Evolutionary conservation across 2,329 filamentous ascomycete species (phyloP), one percentile per base, ranked within the genome.

Genomic region (Aspergillus calidoustus): DNA sequence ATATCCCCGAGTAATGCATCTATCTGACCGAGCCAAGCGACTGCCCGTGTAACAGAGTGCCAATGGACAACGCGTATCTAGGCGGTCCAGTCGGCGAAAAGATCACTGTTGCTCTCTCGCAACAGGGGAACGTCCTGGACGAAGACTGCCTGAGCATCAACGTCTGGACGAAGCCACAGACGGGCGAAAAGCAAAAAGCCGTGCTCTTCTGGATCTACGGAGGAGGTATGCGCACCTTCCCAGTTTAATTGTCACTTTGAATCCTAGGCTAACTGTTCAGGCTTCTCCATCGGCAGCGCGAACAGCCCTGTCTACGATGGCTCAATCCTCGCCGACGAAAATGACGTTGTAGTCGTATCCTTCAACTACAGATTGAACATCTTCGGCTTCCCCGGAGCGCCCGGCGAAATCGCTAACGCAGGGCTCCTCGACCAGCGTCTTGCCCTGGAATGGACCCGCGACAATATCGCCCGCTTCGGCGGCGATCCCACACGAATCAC

Each of bases 361-460:
- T 57, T 57, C 57, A 64, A 64, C 47, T 60, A 62, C n/a, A 53
- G 60, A 25, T 34, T 59, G 7, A 60, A 59, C 43, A 57, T 52
- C 23, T 62, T 64, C 13, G 54, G 63, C 7, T 62, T 62, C 50
- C 60, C 57, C 15, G 58, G 54, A 7, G 61, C 61, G 25, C 57
- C 60, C 23, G 63, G 63, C 13, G 23, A 53, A 28, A 30, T 57
- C 1, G 44, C 46, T 41, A 64, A 64, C 19, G 38, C 55, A 11
- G 60, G 63, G n/a, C 47, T 64, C 52, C 59, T 59, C 2, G 60
- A 62, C 28, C 60, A 62, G 38, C 60, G 60, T 1, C 57, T 62
- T 6, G 60, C 53, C 7, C 38, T 62, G 19, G 50, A 64, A 60
- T 60, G 63, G 57, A 60, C 57, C 1, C 48, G 56, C 11, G 57